Evolutionary conservation across 306 rosid species (phyloP).

Genomic region (Citrullus amarus): DNA sequence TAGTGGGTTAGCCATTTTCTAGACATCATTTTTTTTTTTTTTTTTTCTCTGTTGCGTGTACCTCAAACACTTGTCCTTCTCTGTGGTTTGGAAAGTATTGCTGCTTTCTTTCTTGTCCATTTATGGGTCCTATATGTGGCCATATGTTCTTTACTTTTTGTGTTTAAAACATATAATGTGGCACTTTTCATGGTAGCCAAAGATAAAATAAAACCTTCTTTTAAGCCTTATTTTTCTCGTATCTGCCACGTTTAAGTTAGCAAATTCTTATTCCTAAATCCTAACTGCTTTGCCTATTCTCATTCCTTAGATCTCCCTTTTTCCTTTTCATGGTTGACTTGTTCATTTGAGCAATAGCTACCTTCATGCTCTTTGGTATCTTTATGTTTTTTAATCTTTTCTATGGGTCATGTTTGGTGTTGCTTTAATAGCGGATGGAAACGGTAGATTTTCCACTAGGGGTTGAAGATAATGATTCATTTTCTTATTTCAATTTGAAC

Average conservation of each 20-base stretch:
- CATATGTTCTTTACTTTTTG: not conserved
- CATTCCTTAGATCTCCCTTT: not conserved
- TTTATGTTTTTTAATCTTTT: not conserved
- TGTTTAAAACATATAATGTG: not conserved
- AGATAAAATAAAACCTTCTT: not conserved
- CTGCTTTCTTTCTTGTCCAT: not conserved
- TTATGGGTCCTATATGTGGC: conserved; percentile 5
- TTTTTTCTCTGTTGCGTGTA: not conserved
- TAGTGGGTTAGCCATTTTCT: not conserved
- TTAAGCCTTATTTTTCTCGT: not conserved
- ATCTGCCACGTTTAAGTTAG: not conserved
- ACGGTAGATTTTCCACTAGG: not conserved
- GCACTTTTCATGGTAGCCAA: not conserved
- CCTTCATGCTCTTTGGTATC: not conserved
- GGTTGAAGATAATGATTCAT: conserved; percentile 11
- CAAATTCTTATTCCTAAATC: not conserved
- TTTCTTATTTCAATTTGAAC: not conserved
- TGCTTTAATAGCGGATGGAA: not conserved
- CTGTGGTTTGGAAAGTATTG: not conserved
- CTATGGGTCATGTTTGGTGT: not conserved
- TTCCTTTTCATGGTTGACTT: not conserved
- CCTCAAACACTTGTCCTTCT: not conserved
- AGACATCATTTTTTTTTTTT: not conserved
- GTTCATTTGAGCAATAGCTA: not conserved
- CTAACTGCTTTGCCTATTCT: not conserved